phyloP scores from a whole-genome alignment of 2,329 filamentous ascomycete species.

The Diaporthe humulicola region DNA sequence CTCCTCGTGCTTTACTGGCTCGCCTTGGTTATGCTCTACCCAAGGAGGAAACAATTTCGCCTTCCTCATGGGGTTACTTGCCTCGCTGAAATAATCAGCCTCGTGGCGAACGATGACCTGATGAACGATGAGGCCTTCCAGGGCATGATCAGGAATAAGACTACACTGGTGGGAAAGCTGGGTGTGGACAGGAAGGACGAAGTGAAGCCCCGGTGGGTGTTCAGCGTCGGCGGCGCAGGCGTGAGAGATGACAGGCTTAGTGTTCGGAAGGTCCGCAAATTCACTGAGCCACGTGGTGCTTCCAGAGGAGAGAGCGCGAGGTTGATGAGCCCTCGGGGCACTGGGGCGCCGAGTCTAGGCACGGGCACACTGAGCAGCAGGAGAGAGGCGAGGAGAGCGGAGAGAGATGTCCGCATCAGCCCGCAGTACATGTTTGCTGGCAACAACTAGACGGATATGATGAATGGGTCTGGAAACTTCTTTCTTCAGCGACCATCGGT shows the following conservation, averaged over 20 bases:
- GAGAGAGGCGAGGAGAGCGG: conserved; percentile 46
- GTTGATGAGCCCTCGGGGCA: conserved; percentile 41
- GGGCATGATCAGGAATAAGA: conserved; percentile 71
- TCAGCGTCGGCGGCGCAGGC: conserved; percentile 56
- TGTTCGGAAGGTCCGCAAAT: conserved; percentile 59
- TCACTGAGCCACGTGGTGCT: conserved; percentile 55
- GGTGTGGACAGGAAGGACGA: conserved; percentile 64
- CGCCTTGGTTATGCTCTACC: conserved; percentile 73
- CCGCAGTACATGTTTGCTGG: conserved; percentile 38
- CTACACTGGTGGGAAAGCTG: conserved; percentile 77
- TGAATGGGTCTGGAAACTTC: neutral
- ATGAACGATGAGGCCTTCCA: conserved; percentile 81
- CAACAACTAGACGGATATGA: neutral
- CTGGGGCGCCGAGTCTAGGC: conserved; percentile 26
- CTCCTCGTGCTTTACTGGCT: conserved; percentile 78
- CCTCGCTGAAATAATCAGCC: conserved; percentile 82
- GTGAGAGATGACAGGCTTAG: conserved; percentile 55
- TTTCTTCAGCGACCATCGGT: neutral
- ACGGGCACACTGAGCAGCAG: conserved; percentile 42
- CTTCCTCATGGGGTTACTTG: conserved; percentile 81
- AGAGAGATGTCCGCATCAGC: conserved; percentile 24
- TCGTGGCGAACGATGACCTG: conserved; percentile 80
- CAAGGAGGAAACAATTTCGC: conserved; percentile 70
- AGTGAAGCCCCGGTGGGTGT: conserved; percentile 66
- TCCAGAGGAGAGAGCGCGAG: conserved; percentile 38